Conservation (phyloP, 768 basidiomycete species). For the Suillus spraguei region DNA sequence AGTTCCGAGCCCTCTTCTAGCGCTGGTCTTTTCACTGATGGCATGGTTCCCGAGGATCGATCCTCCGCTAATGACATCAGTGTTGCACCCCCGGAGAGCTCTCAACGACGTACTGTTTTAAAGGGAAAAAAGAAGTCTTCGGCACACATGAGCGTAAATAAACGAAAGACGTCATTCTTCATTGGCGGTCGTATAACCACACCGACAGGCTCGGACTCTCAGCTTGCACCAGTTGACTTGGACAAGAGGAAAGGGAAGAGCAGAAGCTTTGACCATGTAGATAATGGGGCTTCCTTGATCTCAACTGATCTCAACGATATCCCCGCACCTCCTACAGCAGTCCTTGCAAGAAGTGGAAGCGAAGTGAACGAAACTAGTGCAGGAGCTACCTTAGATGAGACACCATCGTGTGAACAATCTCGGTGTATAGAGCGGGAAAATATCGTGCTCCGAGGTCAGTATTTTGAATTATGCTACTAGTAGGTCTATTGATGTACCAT, state of each 20-base stretch:
- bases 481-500: conserved; percentile 19
- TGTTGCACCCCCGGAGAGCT: conserved; percentile 5
- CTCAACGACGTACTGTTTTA: conserved; percentile 29
- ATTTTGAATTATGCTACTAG: background rate
- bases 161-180: conserved; percentile 4
- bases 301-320: conserved; percentile 22
- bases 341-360: conserved; percentile 61
- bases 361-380: conserved; percentile 67
- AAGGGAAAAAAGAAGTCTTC: conserved; percentile 13
- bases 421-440: conserved; percentile 43
- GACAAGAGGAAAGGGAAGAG: conserved; percentile 29
- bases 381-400: conserved; percentile 46
- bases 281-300: conserved; percentile 2
- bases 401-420: conserved; percentile 21
- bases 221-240: conserved; percentile 5
- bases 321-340: conserved; percentile 61
- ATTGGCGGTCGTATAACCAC: background rate
- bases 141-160: background rate
- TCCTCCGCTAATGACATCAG: conserved; percentile 10
- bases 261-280: conserved; percentile 25
- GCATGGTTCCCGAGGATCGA: conserved; percentile 17
- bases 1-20: conserved; percentile 23
- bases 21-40: conserved; percentile 22
- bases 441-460: conserved; percentile 74
- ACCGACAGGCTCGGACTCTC: background rate